phyloP scores from a whole-genome alignment of 345 rosid genomes.

The Eucalyptus cladocalyx region DNA sequence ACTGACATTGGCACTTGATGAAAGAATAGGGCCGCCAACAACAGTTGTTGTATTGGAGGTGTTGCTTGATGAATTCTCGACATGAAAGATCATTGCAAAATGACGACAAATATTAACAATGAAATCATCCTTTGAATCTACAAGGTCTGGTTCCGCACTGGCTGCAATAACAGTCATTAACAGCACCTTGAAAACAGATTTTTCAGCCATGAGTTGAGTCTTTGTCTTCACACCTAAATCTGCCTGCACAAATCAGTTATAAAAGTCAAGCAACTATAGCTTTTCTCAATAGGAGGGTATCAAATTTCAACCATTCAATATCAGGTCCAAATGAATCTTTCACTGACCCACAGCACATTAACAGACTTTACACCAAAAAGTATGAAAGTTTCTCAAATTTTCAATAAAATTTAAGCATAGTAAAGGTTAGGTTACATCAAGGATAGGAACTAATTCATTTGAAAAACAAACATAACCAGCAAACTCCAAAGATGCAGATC shows the following conservation, averaged over 20 bases:
- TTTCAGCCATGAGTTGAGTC: conserved; percentile 98
- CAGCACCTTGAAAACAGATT: conserved; percentile 90
- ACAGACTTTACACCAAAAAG: background rate
- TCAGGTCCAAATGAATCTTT: background rate
- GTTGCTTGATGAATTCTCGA: conserved; percentile 45
- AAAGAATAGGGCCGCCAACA: conserved; percentile 39
- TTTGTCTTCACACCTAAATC: conserved; percentile 98
- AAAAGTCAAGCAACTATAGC: background rate
- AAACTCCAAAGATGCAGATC: background rate
- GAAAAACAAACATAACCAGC: background rate
- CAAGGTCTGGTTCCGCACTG: conserved; percentile 71
- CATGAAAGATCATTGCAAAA: conserved; percentile 85
- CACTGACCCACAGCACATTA: background rate
- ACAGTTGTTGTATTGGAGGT: conserved; percentile 35
- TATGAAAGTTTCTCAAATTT: background rate
- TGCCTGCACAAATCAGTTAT: conserved; percentile 33
- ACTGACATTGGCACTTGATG: conserved; percentile 28
- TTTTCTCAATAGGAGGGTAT: background rate
- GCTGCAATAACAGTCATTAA: conserved; percentile 82
- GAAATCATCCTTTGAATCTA: conserved; percentile 70
- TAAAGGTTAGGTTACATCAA: background rate
- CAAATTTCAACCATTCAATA: background rate
- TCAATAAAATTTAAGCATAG: background rate
- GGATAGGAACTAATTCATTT: background rate
- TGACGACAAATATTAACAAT: conserved; percentile 76